Base-by-base conservation (phyloP, 495 filamentous ascomycete species). In the Penicillium bovifimosum region DNA sequence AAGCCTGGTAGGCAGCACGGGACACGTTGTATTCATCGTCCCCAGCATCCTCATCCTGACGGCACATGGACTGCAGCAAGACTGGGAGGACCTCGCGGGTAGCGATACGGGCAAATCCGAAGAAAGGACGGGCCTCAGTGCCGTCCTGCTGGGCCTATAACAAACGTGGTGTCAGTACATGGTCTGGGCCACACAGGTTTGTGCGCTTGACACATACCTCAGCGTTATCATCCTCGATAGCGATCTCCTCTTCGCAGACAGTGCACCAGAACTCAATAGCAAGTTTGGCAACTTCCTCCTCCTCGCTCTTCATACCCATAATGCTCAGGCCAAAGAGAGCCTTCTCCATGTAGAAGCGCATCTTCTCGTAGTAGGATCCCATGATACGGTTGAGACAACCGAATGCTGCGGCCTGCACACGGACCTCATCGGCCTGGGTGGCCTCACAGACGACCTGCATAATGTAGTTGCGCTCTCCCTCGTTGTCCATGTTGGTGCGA, bases 311-410 rank as follows among this genome's bases (percentile, higher is more conserved):
- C 95, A 98, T 98, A 50, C 93, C 95, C 75, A 96, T 83, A 53
- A 97, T 95, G n/a, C 95, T 98, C 11, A 98, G 79, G 40, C 95
- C 93, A 68, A 97, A 98, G 33, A 98, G 77, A 40, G 93, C 93
- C 80, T 96, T 97, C 80, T 98, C 95, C 93, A 98, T 98, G 77
- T 98, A 98, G 75, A 95, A 97, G 61, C 90, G 82, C 93, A 98
- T 98, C 76, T 96, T 91, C 62, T 97, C 93, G 67, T 98, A 98
- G 75, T 98, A 97, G 34, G 96, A 78, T 52, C 79, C 87, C 93
- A 98, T 98, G 68, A 98, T 96, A 62, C 91, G 83, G 81, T 97
- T 97, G 63, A 98, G 71, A 65, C 95, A 98, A 50, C 92, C 93
- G 64, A 95, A 98, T 11, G 95, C 89, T 52, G 88, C 91, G 59